Base-by-base conservation (phyloP, 2,329 filamentous ascomycete species). In the Cryoendolithus antarcticus region DNA sequence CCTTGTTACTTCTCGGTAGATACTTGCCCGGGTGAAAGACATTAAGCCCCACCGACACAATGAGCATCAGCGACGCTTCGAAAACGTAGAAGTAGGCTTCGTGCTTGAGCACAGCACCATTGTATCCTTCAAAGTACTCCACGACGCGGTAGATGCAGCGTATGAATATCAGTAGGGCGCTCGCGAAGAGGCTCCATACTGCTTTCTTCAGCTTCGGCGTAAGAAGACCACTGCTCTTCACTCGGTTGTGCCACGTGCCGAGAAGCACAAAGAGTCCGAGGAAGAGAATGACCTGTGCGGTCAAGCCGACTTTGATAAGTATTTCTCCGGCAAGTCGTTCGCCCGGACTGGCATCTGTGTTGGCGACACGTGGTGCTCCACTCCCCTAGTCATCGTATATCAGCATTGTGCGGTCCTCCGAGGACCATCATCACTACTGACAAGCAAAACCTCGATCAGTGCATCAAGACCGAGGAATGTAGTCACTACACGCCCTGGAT, bases 401-500 rank as follows among this genome's bases (percentile, higher is more conserved):
- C 15, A 19, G 15, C 15, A 19, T 19, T 19, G 15, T 19, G 15
- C 15, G 15, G 15, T 19, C 15, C 15, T 19, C 15, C 15, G 15
- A 19, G 15, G 15, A 19, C 15, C 15, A 19, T 19, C 15, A 19
- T 19, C 15, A 19, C 15, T 19, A 19, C 70, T 69, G 4, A 60
- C 68, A 12, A 70, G 71, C 3, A 75, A 57, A 7, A 67, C 49
- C 33, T 74, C 68, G 30, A 77, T 65, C 0, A 66, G 56, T 2
- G 59, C 52, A 30, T 76, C 71, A 7, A 73, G 59, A 1, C 67
- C 58, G 30, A 79, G 58, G 44, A 79, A 72, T 3, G 66, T 68
- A 45, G 74, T 78, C 47, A 78, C 72, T 4, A 78, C 63, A 3
- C 72, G 65, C 3, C 71, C 71, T 0, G 72, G 72, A 46, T 75